Conservation (phyloP, 1,139 yeast genomes). For the Hansenula sp. region DNA sequence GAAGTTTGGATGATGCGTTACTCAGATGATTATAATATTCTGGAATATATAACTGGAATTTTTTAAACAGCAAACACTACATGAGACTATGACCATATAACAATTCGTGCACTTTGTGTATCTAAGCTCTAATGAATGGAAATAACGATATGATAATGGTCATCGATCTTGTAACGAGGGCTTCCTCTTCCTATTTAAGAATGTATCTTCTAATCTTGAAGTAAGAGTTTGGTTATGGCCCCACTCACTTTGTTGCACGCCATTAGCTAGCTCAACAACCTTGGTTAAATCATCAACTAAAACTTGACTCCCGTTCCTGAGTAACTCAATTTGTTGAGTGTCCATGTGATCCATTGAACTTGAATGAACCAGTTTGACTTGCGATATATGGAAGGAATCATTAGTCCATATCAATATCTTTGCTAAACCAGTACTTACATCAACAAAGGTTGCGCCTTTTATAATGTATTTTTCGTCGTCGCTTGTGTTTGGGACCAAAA, state of each 20-base stretch:
- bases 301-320: slow-evolving; percentile 16
- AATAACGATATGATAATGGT: no score
- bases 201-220: slow-evolving; percentile 16
- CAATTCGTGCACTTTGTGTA: no score
- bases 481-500: slow-evolving; percentile 1
- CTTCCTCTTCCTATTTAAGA: slow-evolving; percentile 7
- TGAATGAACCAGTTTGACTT: neutral
- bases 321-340: slow-evolving; percentile 9
- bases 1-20: slow-evolving; percentile 7
- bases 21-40: no score
- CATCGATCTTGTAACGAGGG: neutral
- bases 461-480: neutral
- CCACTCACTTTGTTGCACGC: slow-evolving; percentile 22
- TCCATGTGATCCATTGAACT: slow-evolving; percentile 12
- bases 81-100: no score
- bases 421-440: slow-evolving; percentile 2
- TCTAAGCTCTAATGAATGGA: no score
- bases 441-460: slow-evolving; percentile 8
- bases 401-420: slow-evolving; percentile 7
- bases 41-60: no score
- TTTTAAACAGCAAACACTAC: no score
- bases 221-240: slow-evolving; percentile 12
- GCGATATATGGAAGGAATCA: slow-evolving; percentile 5
- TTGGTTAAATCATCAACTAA: slow-evolving; percentile 14
- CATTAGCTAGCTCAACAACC: slow-evolving; percentile 17